Evolutionary conservation across 257 asterid genomes (phyloP).

Genomic region (Solanum pimpinellifolium): DNA sequence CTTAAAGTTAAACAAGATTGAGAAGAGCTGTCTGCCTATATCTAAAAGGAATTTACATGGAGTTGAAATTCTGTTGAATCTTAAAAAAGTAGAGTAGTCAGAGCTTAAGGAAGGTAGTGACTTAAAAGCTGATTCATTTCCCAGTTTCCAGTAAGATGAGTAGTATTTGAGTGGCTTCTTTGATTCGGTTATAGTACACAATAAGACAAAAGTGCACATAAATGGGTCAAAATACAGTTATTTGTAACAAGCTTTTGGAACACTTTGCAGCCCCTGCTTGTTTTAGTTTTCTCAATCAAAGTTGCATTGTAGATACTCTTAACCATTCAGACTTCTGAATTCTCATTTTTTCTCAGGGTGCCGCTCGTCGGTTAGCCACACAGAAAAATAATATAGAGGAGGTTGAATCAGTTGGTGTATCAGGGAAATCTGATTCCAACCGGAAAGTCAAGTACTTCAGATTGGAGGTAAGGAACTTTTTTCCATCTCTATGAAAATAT

Average conservation of each 20-base stretch:
- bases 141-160: not conserved
- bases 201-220: not conserved
- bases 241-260: not conserved
- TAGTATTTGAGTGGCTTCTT: not conserved
- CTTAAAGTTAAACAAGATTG: not conserved
- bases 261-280: not conserved
- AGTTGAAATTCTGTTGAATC: not conserved
- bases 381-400: conserved; percentile 69
- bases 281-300: not conserved
- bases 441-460: conserved; percentile 60
- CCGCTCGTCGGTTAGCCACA: conserved; percentile 80
- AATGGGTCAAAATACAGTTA: not conserved
- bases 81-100: not conserved
- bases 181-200: not conserved
- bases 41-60: not conserved
- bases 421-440: conserved; percentile 62
- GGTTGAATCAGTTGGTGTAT: conserved; percentile 88
- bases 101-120: not conserved
- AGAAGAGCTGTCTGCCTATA: not conserved
- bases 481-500: not conserved
- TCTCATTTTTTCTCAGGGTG: conserved; percentile 45
- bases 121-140: not conserved
- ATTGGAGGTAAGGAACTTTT: conserved; percentile 46
- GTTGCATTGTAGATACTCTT: not conserved
- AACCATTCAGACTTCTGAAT: not conserved